These are phyloP conservation scores for Pythium guiyangense DNA, from an alignment of 352 stramenopile genomes.

Conservation along the genomic window DNA sequence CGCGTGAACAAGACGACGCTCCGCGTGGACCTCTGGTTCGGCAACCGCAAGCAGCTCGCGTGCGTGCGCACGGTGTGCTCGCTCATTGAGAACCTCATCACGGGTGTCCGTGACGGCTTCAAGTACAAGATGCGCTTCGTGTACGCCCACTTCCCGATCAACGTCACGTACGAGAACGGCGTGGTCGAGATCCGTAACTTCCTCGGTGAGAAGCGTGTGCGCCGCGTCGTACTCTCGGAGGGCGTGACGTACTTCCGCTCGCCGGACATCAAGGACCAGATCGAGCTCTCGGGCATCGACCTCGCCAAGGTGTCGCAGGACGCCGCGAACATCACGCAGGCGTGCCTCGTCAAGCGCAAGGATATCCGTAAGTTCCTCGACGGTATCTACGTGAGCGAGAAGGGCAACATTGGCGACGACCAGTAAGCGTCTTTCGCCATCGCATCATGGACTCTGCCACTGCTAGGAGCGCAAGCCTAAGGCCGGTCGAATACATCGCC, in stretches of 20 bases:
- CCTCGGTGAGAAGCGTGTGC: constrained; percentile 98
- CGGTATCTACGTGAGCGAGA: constrained; percentile 99
- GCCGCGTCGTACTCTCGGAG: constrained; percentile 90
- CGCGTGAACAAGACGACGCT: constrained; percentile 90
- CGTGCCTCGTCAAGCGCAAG: constrained; percentile 82
- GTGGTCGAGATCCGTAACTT: constrained; percentile 99
- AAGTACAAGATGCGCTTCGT: constrained; percentile 99
- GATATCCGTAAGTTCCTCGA: constrained; percentile 99
- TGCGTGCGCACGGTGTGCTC: constrained; percentile 98
- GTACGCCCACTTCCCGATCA: constrained; percentile 99
- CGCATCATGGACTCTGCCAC: constrained; percentile 23
- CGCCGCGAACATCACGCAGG: constrained; percentile 80
- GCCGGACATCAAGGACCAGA: constrained; percentile 98
- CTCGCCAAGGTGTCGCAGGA: constrained; percentile 95
- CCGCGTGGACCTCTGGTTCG: constrained; percentile 98
- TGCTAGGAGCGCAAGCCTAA: constrained; percentile 16
- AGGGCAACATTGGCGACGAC: constrained; percentile 78
- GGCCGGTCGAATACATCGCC: constrained; percentile 14
- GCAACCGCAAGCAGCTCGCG: constrained; percentile 97
- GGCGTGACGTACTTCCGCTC: constrained; percentile 95
- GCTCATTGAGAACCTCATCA: constrained; percentile 99
- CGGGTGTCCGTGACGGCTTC: constrained; percentile 97
- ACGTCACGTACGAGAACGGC: constrained; percentile 93
- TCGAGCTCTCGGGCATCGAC: constrained; percentile 98
- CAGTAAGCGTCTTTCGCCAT: constrained; percentile 50